A percentile compares a stretch with the other conserved stretches of the same genome.
Conservation (phyloP, 441 rosid species). For the Eruca vesicaria region DNA sequence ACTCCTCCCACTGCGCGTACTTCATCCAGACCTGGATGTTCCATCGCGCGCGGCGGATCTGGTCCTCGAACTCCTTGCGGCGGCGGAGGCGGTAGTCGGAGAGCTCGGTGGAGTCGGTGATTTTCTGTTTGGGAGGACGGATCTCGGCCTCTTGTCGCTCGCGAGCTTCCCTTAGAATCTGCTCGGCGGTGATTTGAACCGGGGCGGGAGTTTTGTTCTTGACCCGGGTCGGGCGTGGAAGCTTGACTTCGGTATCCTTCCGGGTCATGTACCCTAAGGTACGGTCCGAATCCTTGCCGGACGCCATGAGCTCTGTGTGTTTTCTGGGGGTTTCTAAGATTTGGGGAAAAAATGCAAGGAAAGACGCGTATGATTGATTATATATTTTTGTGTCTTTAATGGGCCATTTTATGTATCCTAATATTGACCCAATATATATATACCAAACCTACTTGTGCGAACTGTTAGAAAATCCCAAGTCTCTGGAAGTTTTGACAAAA, state of each 20-base stretch:
- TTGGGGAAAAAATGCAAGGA: neutral
- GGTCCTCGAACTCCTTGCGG: constrained; percentile 75
- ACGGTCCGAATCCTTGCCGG: constrained; percentile 62
- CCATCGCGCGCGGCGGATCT: constrained; percentile 73
- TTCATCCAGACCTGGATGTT: constrained; percentile 70
- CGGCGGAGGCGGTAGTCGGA: constrained; percentile 71
- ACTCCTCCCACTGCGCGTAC: constrained; percentile 92
- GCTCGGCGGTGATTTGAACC: constrained; percentile 87
- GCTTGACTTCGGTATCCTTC: constrained; percentile 82
- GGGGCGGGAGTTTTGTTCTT: constrained; percentile 91
- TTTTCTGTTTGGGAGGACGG: constrained; percentile 84
- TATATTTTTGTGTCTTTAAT: neutral
- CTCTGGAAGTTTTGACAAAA: no score
- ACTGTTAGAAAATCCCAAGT: no score
- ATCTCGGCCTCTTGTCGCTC: constrained; percentile 87
- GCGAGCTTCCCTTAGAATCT: constrained; percentile 79
- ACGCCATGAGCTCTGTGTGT: constrained; percentile 39
- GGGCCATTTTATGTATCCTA: neutral
- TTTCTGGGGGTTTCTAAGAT: neutral
- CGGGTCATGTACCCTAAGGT: constrained; percentile 76
- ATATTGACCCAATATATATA: neutral
- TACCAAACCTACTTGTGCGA: neutral
- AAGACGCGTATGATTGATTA: neutral
- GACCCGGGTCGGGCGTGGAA: constrained; percentile 81
- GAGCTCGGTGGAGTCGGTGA: constrained; percentile 73